A percentile compares a stretch with the other conserved stretches of the same genome.
phyloP scores from a whole-genome alignment of 371 early-diverging fungal species.

The Saksenaea oblongispora region DNA sequence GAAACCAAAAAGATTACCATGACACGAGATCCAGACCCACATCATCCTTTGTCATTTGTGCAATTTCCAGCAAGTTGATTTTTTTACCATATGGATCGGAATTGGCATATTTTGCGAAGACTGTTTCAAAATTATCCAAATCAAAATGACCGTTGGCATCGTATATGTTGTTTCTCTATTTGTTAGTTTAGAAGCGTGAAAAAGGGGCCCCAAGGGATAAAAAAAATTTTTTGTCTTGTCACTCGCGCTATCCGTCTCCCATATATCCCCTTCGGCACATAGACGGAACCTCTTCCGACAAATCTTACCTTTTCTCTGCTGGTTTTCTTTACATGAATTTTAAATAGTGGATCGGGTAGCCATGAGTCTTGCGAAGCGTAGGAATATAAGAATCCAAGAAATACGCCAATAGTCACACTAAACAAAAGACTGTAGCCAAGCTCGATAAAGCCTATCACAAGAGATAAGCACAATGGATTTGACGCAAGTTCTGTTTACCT shows the following conservation, averaged over 20 bases:
- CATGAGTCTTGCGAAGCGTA: conserved; percentile 27
- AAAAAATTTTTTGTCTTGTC: not conserved
- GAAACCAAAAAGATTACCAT: conserved; percentile 14
- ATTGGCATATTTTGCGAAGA: conserved; percentile 36
- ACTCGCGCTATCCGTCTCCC: not conserved
- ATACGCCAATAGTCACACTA: conserved; percentile 22
- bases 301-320: conserved; percentile 14
- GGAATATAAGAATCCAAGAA: conserved; percentile 16
- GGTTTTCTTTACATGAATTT: conserved; percentile 11
- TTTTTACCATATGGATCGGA: conserved; percentile 29
- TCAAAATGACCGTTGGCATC: conserved; percentile 34
- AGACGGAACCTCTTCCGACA: not conserved
- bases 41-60: conserved; percentile 25
- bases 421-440: conserved; percentile 22
- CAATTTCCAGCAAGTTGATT: conserved; percentile 31
- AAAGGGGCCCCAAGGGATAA: not conserved
- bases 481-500: conserved; percentile 11
- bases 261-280: not conserved
- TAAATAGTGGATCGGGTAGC: conserved; percentile 23
- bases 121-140: conserved; percentile 27
- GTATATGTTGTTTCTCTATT: conserved; percentile 15
- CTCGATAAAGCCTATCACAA: conserved; percentile 18
- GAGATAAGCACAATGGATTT: not conserved
- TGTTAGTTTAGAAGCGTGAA: not conserved
- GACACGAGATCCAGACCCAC: conserved; percentile 13